A percentile compares a stretch with the other conserved stretches of the same genome.
phyloP scores from a whole-genome alignment of 805 yeast species.

The Ogataea paradorogensis region DNA sequence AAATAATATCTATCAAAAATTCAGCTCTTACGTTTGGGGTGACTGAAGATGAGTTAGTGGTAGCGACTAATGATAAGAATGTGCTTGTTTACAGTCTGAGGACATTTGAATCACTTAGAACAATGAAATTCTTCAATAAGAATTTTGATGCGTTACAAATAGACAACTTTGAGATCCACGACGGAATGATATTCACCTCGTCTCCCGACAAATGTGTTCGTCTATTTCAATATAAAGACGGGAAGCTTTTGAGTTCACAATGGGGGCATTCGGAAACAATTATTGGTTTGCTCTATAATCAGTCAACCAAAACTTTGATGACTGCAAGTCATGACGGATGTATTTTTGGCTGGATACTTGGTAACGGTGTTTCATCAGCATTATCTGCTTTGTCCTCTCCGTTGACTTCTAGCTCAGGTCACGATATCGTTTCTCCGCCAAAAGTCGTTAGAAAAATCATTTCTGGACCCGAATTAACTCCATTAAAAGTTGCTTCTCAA shows the following conservation, averaged over 20 bases:
- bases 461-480: slow-evolving; percentile 17
- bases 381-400: slow-evolving; percentile 14
- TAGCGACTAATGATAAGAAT: slow-evolving; percentile 52
- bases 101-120: slow-evolving; percentile 36
- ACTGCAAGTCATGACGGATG: slow-evolving; percentile 55
- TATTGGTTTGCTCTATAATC: slow-evolving; percentile 36
- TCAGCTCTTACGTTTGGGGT: slow-evolving; percentile 47
- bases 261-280: slow-evolving; percentile 64
- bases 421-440: slow-evolving; percentile 12
- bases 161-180: slow-evolving; percentile 40
- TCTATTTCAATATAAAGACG: slow-evolving; percentile 42
- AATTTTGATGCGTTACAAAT: slow-evolving; percentile 43
- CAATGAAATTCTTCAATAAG: slow-evolving; percentile 41
- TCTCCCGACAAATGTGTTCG: slow-evolving; percentile 59
- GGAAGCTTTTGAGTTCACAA: slow-evolving; percentile 44
- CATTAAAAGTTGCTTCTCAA: slow-evolving; percentile 6
- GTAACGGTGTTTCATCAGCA: slow-evolving; percentile 1
- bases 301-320: slow-evolving; percentile 26
- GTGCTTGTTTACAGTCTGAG: slow-evolving; percentile 36
- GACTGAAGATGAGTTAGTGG: slow-evolving; percentile 39
- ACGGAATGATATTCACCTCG: slow-evolving; percentile 37
- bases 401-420: slow-evolving; percentile 4
- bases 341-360: slow-evolving; percentile 45
- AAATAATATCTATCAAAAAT: slow-evolving; percentile 47
- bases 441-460: slow-evolving; percentile 26